Evolutionary conservation across 1,139 yeast genomes (phyloP).

Genomic region (Suhomyces kunorum): DNA sequence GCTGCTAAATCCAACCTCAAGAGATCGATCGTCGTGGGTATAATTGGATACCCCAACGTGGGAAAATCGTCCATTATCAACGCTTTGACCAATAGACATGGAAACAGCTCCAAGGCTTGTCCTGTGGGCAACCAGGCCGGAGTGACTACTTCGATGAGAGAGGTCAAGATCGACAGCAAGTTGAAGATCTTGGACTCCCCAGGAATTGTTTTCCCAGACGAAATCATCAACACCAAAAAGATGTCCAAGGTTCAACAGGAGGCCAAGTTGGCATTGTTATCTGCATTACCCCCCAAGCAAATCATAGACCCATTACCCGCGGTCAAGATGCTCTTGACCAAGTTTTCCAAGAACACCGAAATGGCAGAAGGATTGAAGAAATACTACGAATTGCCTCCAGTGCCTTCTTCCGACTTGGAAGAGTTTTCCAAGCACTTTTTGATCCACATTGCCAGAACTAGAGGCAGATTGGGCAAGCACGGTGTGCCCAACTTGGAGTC

Average conservation of each 20-base stretch:
- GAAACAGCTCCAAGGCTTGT: slow-evolving; percentile 68
- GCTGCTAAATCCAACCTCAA: slow-evolving; percentile 83
- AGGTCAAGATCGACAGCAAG: slow-evolving; percentile 88
- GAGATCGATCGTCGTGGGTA: slow-evolving; percentile 93
- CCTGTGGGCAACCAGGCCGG: slow-evolving; percentile 99
- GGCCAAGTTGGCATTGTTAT: slow-evolving; percentile 83
- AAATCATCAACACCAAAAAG: slow-evolving; percentile 45
- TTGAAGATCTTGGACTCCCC: slow-evolving; percentile 92
- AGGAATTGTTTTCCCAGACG: slow-evolving; percentile 93
- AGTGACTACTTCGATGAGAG: slow-evolving; percentile 88
- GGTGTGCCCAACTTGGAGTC: slow-evolving; percentile 88
- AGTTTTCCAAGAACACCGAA: slow-evolving; percentile 66
- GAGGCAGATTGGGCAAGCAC: slow-evolving; percentile 90
- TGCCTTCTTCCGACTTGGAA: slow-evolving; percentile 63
- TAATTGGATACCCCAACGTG: slow-evolving; percentile 89
- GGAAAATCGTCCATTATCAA: slow-evolving; percentile 96
- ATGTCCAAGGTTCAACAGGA: slow-evolving; percentile 65
- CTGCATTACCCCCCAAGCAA: slow-evolving; percentile 88
- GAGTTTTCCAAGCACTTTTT: slow-evolving; percentile 80
- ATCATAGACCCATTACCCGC: slow-evolving; percentile 85
- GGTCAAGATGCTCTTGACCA: slow-evolving; percentile 71
- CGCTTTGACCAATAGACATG: slow-evolving; percentile 82
- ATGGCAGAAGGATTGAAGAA: slow-evolving; percentile 76
- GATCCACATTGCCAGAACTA: slow-evolving; percentile 88
- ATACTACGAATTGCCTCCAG: slow-evolving; percentile 79